These are phyloP conservation scores for Fusarium nelsonii DNA, from an alignment of 2,329 filamentous ascomycete species.

Conservation along the genomic window DNA sequence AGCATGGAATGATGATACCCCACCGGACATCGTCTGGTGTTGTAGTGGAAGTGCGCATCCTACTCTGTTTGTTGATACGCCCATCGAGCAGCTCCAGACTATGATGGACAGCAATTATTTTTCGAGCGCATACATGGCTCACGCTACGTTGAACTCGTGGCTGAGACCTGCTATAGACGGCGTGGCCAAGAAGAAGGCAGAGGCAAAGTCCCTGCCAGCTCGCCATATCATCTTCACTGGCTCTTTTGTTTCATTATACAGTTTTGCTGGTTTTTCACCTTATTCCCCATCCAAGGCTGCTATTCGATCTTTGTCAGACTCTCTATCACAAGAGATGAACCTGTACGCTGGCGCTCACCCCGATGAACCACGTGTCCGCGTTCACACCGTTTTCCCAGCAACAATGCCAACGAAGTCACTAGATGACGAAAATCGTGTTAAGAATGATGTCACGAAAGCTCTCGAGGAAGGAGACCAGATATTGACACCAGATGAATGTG, in stretches of 20 bases:
- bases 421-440: conserved; percentile 31
- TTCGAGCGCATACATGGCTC: conserved; percentile 37
- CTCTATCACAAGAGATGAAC: conserved; percentile 38
- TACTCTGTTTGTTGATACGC: conserved; percentile 35
- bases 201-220: not conserved
- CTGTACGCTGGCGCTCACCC: conserved; percentile 30
- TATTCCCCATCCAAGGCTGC: conserved; percentile 34
- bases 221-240: conserved; percentile 37
- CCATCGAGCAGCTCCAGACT: conserved; percentile 31
- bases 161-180: conserved; percentile 10
- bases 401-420: conserved; percentile 38
- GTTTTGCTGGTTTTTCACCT: conserved; percentile 32
- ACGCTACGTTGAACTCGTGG: conserved; percentile 34
- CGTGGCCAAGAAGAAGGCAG: not conserved
- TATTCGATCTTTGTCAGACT: conserved; percentile 32
- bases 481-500: conserved; percentile 26
- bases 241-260: conserved; percentile 35
- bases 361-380: conserved; percentile 13
- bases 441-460: conserved; percentile 35
- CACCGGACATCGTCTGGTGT: conserved; percentile 29
- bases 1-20: conserved; percentile 21
- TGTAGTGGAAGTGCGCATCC: conserved; percentile 38
- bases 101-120: conserved; percentile 44
- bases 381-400: conserved; percentile 35
- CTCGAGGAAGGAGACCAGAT: conserved; percentile 36